Evolutionary conservation across 768 basidiomycete genomes (phyloP).

Genomic region (Tricholoma sp.): DNA sequence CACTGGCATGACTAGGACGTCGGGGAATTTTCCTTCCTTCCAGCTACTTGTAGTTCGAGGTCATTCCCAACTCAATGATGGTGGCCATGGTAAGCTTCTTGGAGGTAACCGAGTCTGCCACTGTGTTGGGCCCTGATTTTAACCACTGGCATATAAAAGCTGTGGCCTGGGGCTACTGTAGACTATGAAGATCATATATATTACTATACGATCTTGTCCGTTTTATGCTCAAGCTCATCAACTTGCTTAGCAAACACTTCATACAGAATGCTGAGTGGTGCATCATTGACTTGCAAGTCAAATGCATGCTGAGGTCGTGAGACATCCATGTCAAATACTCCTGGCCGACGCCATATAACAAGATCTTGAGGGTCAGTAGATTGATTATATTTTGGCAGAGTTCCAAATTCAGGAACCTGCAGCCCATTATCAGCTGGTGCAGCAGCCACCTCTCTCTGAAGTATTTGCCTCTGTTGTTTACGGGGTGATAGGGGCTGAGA

Average conservation of each 20-base stretch:
- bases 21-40: too few species aligned
- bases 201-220: not conserved
- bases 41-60: too few species aligned
- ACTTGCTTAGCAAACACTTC: conserved; percentile 15
- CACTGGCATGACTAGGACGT: too few species aligned
- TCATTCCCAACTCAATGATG: too few species aligned
- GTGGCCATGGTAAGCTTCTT: too few species aligned
- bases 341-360: conserved; percentile 10
- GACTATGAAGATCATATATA: not conserved
- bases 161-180: too few species aligned
- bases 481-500: conserved; percentile 5
- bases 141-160: too few species aligned
- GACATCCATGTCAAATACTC: conserved; percentile 13
- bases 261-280: conserved; percentile 16
- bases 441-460: not conserved
- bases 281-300: conserved; percentile 2
- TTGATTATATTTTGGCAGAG: conserved; percentile 7
- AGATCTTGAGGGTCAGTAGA: conserved; percentile 7
- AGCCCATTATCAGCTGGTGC: conserved; percentile 6
- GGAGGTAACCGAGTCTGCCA: too few species aligned
- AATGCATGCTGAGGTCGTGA: conserved; percentile 13
- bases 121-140: too few species aligned
- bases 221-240: conserved; percentile 6
- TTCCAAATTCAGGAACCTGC: conserved; percentile 11
- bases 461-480: conserved; percentile 12